These are phyloP conservation scores for Eimeria necatrix DNA, from an alignment of 169 alveolate genomes.

Conservation along the genomic window DNA sequence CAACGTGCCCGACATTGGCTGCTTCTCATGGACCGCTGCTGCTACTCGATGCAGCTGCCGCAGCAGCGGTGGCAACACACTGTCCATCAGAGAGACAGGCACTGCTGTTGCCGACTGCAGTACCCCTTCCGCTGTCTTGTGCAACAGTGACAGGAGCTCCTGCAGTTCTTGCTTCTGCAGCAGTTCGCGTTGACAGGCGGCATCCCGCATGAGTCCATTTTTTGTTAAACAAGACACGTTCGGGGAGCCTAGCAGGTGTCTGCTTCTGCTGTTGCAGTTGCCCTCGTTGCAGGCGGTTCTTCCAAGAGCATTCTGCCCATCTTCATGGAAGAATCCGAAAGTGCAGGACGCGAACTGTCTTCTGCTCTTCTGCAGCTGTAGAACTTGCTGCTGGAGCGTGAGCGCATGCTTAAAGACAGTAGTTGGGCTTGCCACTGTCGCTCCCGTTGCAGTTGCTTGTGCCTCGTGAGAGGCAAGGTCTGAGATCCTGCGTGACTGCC, in stretches of 20 bases:
- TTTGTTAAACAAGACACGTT: too few relatives aligned
- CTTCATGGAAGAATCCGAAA: not conserved
- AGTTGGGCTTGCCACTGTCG: not conserved
- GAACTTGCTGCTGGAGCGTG: not conserved
- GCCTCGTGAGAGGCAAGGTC: not conserved
- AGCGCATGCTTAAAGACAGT: not conserved
- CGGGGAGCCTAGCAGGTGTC: not conserved
- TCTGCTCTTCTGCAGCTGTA: constrained; percentile 8
- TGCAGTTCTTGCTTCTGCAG: constrained; percentile 30
- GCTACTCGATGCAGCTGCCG: constrained; percentile 43
- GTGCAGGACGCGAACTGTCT: not conserved
- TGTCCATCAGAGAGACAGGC: constrained; percentile 3
- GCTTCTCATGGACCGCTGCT: constrained; percentile 20
- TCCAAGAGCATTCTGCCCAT: not conserved
- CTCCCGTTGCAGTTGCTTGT: not conserved
- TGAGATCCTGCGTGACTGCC: not conserved
- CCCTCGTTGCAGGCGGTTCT: not conserved
- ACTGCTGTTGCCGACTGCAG: constrained; percentile 19
- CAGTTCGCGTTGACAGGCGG: constrained; percentile 13
- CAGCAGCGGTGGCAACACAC: constrained; percentile 36
- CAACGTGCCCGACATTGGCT: constrained; percentile 35
- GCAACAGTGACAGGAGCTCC: constrained; percentile 1
- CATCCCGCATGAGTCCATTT: not conserved
- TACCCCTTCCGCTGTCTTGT: not conserved
- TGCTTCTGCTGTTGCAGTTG: constrained; percentile 13